Percentiles rank a stretch among this genome's conserved stretches.
phyloP scores from a whole-genome alignment of 371 early-diverging fungal genomes.

The Massospora cicadina region DNA sequence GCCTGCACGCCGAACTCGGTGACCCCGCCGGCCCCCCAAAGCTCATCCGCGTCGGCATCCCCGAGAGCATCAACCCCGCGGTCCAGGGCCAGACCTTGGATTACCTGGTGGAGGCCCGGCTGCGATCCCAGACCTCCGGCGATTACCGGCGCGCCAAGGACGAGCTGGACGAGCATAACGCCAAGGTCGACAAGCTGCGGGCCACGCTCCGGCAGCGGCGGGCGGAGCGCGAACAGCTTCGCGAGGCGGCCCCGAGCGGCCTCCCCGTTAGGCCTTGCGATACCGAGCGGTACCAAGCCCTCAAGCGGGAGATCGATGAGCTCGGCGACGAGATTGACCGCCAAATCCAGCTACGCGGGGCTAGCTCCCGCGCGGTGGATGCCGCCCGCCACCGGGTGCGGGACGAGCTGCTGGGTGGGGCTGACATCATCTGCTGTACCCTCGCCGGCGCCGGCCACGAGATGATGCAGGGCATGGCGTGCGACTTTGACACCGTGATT shows the following conservation, averaged over 20 bases:
- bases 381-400: slow-evolving; percentile 31
- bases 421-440: slow-evolving; percentile 64
- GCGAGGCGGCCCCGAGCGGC: background rate
- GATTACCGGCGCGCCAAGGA: slow-evolving; percentile 14
- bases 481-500: slow-evolving; percentile 64
- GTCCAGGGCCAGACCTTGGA: slow-evolving; percentile 57
- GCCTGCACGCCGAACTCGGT: slow-evolving; percentile 47
- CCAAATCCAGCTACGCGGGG: slow-evolving; percentile 22
- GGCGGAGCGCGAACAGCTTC: slow-evolving; percentile 2
- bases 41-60: slow-evolving; percentile 66
- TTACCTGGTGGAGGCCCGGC: slow-evolving; percentile 28
- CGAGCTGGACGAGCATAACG: slow-evolving; percentile 14
- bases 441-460: slow-evolving; percentile 81
- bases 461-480: slow-evolving; percentile 33
- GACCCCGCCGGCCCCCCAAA: slow-evolving; percentile 39
- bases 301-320: slow-evolving; percentile 10
- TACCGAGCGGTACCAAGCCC: slow-evolving; percentile 9
- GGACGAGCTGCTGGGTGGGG: slow-evolving; percentile 39
- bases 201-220: slow-evolving; percentile 14
- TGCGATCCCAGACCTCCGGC: slow-evolving; percentile 16
- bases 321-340: slow-evolving; percentile 19
- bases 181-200: slow-evolving; percentile 15
- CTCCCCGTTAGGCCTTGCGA: background rate
- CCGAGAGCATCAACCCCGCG: slow-evolving; percentile 50
- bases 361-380: slow-evolving; percentile 26